Conservation (phyloP, 1,139 yeast species). For the Zhuliangozyma parablackwelliae region DNA sequence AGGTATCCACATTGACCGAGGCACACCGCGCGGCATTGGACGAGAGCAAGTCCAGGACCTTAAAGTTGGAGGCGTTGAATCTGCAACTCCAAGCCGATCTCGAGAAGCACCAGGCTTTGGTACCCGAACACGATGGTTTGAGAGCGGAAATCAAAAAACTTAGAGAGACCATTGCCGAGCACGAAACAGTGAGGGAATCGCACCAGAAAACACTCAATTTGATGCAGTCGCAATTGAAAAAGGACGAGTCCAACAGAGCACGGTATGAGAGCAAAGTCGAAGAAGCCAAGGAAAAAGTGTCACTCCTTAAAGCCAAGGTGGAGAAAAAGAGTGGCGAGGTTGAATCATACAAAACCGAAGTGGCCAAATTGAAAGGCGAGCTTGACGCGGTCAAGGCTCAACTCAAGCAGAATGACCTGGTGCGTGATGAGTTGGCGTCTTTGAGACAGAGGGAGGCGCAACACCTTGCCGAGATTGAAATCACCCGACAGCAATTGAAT, state of each 20-base stretch:
- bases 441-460: conserved; percentile 3
- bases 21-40: conserved; percentile 13
- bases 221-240: conserved; percentile 12
- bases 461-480: conserved; percentile 6
- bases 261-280: conserved; percentile 11
- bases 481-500: conserved; percentile 3
- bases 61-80: conserved; percentile 11
- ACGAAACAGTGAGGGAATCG: conserved; percentile 4
- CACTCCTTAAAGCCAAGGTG: conserved; percentile 8
- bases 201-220: conserved; percentile 9
- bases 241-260: conserved; percentile 8
- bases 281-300: conserved; percentile 10
- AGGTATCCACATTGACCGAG: conserved; percentile 12
- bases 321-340: conserved; percentile 10
- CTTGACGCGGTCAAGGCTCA: conserved; percentile 4
- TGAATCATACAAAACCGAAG: conserved; percentile 8
- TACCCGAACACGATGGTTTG: conserved; percentile 7
- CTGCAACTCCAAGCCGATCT: conserved; percentile 9
- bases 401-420: conserved; percentile 1
- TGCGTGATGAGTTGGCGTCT: conserved; percentile 1
- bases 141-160: conserved; percentile 7
- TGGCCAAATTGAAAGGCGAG: conserved; percentile 11
- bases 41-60: conserved; percentile 7
- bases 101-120: conserved; percentile 4
- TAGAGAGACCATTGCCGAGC: conserved; percentile 5